Evolutionary conservation across 768 basidiomycete genomes (phyloP).

Genomic region (Gloeostereum incarnatum): DNA sequence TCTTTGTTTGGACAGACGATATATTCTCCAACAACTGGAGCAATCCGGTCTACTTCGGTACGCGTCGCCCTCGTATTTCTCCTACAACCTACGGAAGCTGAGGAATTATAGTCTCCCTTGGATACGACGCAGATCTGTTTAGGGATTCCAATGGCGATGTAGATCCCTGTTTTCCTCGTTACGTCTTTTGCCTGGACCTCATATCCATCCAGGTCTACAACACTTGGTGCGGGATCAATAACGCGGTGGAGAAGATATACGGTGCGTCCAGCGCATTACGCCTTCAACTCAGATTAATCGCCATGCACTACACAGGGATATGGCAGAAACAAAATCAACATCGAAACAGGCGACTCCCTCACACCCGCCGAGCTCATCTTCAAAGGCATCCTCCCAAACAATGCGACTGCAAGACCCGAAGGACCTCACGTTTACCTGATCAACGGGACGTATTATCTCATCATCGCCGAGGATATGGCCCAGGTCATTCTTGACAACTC

Average conservation of each 20-base stretch:
- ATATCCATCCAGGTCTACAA: conserved; percentile 18
- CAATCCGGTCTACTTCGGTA: conserved; percentile 30
- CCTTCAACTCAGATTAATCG: background rate
- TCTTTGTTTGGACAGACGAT: conserved; percentile 26
- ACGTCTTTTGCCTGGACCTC: background rate
- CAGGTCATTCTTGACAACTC: background rate
- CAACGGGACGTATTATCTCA: conserved; percentile 27
- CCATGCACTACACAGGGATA: conserved; percentile 24
- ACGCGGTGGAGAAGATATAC: conserved; percentile 30
- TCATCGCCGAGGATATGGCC: conserved; percentile 27
- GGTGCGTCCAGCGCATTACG: conserved; percentile 10
- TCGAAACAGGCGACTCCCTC: conserved; percentile 24
- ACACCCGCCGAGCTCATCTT: conserved; percentile 18
- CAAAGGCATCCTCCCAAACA: conserved; percentile 12
- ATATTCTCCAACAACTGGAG: conserved; percentile 30
- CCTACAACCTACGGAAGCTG: background rate
- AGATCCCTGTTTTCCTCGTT: background rate
- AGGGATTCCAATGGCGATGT: conserved; percentile 30
- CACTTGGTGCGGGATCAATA: conserved; percentile 29
- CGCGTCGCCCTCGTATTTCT: too few species aligned
- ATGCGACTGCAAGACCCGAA: conserved; percentile 22
- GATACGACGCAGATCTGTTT: conserved; percentile 31
- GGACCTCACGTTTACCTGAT: conserved; percentile 30
- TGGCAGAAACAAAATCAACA: conserved; percentile 29
- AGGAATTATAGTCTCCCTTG: conserved; percentile 19